Evolutionary conservation across 345 rosid species (phyloP).

Genomic region (Acer yangbiense): DNA sequence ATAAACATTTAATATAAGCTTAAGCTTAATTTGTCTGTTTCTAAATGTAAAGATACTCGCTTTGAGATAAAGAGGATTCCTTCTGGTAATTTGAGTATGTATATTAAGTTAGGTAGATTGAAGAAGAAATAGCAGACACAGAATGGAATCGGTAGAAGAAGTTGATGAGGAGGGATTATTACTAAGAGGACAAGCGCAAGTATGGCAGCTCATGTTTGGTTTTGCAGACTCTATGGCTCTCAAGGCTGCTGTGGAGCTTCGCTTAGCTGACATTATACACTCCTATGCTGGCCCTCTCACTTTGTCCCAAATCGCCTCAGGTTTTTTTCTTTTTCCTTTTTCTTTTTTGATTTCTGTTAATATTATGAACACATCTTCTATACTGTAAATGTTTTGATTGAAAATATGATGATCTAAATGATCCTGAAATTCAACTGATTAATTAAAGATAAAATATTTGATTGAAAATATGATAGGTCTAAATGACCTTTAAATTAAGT

Average conservation of each 20-base stretch:
- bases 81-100: too few species aligned
- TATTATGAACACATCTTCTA: background rate
- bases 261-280: slow-evolving; percentile 19
- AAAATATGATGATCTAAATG: too few species aligned
- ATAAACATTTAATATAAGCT: too few species aligned
- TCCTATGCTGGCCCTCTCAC: background rate
- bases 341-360: background rate
- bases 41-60: background rate
- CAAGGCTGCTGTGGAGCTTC: slow-evolving; percentile 28
- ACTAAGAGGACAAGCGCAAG: slow-evolving; percentile 19
- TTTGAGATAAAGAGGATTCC: background rate
- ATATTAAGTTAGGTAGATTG: background rate
- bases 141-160: background rate
- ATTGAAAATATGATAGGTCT: too few species aligned
- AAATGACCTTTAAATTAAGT: too few species aligned
- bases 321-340: background rate
- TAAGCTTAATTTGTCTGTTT: background rate
- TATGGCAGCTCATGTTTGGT: slow-evolving; percentile 23
- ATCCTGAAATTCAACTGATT: too few species aligned
- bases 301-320: slow-evolving; percentile 1
- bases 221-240: slow-evolving; percentile 26
- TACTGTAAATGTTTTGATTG: background rate
- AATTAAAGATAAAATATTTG: too few species aligned
- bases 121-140: background rate
- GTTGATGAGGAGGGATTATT: background rate